Percentiles rank a stretch among this genome's conserved stretches.
phyloP scores from a whole-genome alignment of 2,329 filamentous ascomycete genomes.

The Exophiala xenobiotica region DNA sequence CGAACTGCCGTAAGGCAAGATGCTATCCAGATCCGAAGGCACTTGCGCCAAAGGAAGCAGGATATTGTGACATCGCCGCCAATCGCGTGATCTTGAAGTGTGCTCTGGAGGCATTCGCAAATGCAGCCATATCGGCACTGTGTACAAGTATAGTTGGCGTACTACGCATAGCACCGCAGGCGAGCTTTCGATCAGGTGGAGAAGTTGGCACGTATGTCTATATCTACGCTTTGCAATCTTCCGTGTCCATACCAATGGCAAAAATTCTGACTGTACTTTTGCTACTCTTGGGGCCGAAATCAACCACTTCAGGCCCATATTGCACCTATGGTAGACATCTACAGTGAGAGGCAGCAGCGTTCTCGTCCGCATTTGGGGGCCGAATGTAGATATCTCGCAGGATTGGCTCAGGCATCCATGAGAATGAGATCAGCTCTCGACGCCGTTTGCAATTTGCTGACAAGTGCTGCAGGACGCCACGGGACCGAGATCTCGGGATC shows the following conservation, averaged over 20 bases:
- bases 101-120: too few species aligned
- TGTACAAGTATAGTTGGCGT: too few species aligned
- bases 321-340: background rate
- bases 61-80: too few species aligned
- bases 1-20: too few species aligned
- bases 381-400: background rate
- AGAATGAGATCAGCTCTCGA: background rate
- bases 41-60: too few species aligned
- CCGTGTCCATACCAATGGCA: background rate
- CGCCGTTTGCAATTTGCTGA: background rate
- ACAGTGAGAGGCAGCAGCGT: background rate
- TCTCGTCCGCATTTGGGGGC: background rate
- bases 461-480: background rate
- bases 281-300: background rate
- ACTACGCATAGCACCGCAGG: too few species aligned
- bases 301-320: background rate
- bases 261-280: conserved; percentile 7
- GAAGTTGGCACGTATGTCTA: background rate
- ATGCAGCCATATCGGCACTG: too few species aligned
- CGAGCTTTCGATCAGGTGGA: background rate
- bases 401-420: background rate
- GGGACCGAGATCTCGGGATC: background rate
- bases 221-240: background rate
- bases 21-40: too few species aligned
- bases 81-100: too few species aligned